Conservation (phyloP, 2,329 filamentous ascomycete genomes). For the Arthrobotrys musiformis region DNA sequence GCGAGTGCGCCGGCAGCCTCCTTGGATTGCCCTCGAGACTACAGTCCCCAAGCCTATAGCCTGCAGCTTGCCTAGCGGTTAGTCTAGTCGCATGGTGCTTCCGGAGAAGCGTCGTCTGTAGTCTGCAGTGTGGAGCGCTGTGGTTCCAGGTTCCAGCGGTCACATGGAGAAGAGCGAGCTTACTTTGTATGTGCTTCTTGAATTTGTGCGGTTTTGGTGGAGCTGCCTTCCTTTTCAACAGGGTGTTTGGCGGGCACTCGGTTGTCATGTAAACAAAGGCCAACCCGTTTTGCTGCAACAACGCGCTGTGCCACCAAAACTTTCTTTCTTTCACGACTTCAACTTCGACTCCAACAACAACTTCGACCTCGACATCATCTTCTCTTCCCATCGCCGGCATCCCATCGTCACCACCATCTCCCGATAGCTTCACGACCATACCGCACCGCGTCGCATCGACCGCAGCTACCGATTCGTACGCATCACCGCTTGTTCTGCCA, state of each 20-base stretch:
- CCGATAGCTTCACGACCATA: not conserved
- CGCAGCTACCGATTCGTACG: not conserved
- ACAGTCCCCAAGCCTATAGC: not conserved
- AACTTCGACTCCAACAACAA: not conserved
- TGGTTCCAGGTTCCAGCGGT: not conserved
- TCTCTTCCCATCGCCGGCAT: not conserved
- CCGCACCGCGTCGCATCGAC: not conserved
- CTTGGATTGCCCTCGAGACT: not conserved
- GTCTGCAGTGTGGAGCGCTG: not conserved
- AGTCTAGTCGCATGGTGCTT: not conserved
- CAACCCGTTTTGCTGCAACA: conserved; percentile 7
- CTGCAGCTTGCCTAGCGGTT: not conserved
- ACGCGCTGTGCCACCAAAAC: conserved; percentile 26
- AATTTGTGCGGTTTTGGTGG: conserved; percentile 1
- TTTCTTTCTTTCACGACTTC: conserved; percentile 17
- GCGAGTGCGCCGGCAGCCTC: not conserved
- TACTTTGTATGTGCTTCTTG: not conserved
- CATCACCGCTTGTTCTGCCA: not conserved
- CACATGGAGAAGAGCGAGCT: not conserved
- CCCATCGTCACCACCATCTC: not conserved
- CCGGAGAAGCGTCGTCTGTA: not conserved
- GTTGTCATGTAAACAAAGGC: conserved; percentile 43
- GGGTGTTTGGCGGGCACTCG: not conserved
- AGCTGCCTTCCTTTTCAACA: conserved; percentile 2
- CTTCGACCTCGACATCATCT: conserved; percentile 6